These are phyloP conservation scores for Phoenix roebelenii DNA, from an alignment of 176 grass and related monocot genomes.

Conservation along the genomic window DNA sequence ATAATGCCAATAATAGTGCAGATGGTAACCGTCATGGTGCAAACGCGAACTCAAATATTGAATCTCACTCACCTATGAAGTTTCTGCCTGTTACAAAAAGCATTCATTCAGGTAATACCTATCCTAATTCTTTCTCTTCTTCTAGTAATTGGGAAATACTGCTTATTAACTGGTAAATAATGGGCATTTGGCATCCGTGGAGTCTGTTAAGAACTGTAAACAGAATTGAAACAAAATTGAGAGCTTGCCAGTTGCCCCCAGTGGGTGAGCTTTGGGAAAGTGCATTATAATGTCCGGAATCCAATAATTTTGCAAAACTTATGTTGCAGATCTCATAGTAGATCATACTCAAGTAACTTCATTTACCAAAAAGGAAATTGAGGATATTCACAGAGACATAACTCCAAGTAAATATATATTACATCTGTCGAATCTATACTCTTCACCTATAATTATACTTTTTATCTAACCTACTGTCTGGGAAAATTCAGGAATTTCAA, in stretches of 20 bases:
- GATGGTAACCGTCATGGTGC: background rate
- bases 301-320: background rate
- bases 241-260: too few species aligned
- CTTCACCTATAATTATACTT: background rate
- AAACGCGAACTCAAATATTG: background rate
- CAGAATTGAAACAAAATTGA: too few species aligned
- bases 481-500: too few species aligned
- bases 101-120: background rate
- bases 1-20: background rate
- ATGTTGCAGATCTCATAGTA: conserved; percentile 20
- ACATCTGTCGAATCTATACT: background rate
- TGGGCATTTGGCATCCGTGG: too few species aligned
- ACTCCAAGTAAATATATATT: conserved; percentile 27
- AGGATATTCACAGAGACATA: conserved; percentile 19
- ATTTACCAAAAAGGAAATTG: conserved; percentile 43
- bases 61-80: conserved; percentile 6
- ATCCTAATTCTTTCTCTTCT: background rate
- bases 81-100: background rate
- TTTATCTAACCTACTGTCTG: background rate
- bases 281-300: too few species aligned
- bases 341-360: conserved; percentile 29
- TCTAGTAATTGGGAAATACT: too few species aligned
- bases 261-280: too few species aligned
- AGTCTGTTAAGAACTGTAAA: too few species aligned
- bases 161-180: too few species aligned